Base-by-base conservation (phyloP, 2,329 filamentous ascomycete genomes). In the Scortechinia acanthostroma region DNA sequence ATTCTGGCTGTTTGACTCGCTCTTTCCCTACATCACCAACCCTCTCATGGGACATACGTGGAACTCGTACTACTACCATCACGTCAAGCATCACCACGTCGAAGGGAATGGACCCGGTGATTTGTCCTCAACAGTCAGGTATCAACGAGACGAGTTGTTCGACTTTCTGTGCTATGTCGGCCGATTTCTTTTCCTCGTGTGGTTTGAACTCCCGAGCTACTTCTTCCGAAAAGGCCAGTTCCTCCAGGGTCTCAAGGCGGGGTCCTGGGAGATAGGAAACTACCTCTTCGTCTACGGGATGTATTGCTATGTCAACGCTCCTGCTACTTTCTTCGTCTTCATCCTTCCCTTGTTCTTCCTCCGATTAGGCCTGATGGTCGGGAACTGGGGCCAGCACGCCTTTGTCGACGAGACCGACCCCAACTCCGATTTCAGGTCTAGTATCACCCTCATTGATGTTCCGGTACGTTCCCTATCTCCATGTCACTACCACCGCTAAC, bases 21-120 rank as follows among this genome's bases (percentile, higher is more conserved):
- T 72, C 2, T 91, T 90, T 52, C 87, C 87, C 0, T 91, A 89
- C 57, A 60, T 91, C 33, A 68, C 79, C 10, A 84, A 90, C 52
- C 86, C 86, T 0, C 63, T 91, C 46, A 85, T 89, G 76, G 87
- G 87, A 10, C 87, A 91, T 56, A 90, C 86, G 0, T 90, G 86
- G 85, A 88, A 91, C 63, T 83, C 82, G 2, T 91, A 91, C 64
- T 91, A 76, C 59, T 91, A 89, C 57, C 87, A 91, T 57, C 87
- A 91, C 55, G 85, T 91, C 57, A 91, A 91, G 68, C 86, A 90
- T 56, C 87, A 91, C 57, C 87, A 91, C 52, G 80, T 91, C 46
- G 87, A 91, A 63, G 83, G 80, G 49, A 91, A 91, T 54, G 87
- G 87, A 0, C 85, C 86, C 0, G 74, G 83, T 42, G 87, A 91